Evolutionary conservation across 495 filamentous ascomycete species (phyloP).

Genomic region (Penicillium turbatum): DNA sequence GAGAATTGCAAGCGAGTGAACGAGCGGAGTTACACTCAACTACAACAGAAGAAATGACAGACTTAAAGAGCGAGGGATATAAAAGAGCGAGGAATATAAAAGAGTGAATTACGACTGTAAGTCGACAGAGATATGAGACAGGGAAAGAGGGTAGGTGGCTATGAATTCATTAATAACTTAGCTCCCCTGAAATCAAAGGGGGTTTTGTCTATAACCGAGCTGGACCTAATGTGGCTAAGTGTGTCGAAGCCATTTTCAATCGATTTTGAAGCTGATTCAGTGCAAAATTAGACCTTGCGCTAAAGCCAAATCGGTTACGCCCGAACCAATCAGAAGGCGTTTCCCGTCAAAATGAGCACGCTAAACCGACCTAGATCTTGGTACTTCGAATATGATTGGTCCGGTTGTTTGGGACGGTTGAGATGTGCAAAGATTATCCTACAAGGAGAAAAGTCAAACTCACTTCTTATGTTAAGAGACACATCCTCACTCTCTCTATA

Average conservation of each 20-base stretch:
- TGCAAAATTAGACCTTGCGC: neutral
- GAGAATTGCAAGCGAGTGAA: slow-evolving; percentile 20
- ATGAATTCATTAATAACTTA: slow-evolving; percentile 25
- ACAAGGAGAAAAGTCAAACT: no score
- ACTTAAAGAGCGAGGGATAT: slow-evolving; percentile 3
- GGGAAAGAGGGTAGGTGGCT: slow-evolving; percentile 9
- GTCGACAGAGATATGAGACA: slow-evolving; percentile 3
- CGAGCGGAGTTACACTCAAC: slow-evolving; percentile 1
- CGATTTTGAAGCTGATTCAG: neutral
- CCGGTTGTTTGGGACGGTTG: no score
- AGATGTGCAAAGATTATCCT: no score
- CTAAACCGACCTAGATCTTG: no score
- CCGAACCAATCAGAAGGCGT: no score
- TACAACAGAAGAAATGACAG: neutral
- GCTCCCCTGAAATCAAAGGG: slow-evolving; percentile 18
- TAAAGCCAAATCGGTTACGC: no score
- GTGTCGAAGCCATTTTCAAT: no score
- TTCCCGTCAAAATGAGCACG: no score
- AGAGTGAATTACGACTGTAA: slow-evolving; percentile 12
- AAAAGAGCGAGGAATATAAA: slow-evolving; percentile 9
- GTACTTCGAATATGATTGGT: no score
- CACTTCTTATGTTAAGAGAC: no score
- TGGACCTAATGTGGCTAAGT: no score
- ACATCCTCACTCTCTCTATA: no score
- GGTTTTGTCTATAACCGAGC: neutral